Evolutionary conservation across 73 alveolate species (phyloP).

Genomic region (Stentor roeselii): DNA sequence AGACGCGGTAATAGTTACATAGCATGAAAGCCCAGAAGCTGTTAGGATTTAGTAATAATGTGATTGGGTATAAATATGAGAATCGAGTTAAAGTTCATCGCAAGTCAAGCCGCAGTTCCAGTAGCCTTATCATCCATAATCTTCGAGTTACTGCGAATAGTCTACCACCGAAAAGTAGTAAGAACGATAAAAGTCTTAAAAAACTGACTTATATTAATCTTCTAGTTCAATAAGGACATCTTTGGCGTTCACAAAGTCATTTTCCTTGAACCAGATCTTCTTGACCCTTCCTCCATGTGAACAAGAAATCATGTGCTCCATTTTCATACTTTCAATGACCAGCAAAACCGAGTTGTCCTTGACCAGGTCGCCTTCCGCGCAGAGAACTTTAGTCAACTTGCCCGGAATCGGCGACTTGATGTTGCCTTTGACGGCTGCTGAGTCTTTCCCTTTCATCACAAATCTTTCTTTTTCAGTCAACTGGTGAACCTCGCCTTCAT

Average conservation of each 20-base stretch:
- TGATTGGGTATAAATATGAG: no score
- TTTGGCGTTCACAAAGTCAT: conserved; percentile 64
- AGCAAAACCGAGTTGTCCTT: conserved; percentile 58
- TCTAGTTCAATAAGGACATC: conserved; percentile 55
- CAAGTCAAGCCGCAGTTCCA: no score
- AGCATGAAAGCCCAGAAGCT: not conserved
- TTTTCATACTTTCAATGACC: conserved; percentile 66
- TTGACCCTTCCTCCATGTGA: conserved; percentile 61
- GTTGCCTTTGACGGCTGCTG: conserved; percentile 31
- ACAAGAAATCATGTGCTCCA: conserved; percentile 72
- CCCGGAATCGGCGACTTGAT: conserved; percentile 84
- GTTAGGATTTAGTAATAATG: not conserved
- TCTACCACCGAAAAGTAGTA: no score
- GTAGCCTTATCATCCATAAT: no score
- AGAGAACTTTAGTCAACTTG: conserved; percentile 59
- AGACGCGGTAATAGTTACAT: conserved; percentile 4
- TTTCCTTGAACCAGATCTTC: conserved; percentile 52
- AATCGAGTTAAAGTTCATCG: no score
- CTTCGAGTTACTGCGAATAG: no score
- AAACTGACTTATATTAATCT: no score
- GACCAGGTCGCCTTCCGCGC: conserved; percentile 62
- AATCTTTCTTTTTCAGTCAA: conserved; percentile 26
- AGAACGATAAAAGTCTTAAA: no score
- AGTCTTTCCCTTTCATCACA: conserved; percentile 18
- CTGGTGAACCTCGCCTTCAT: conserved; percentile 1